Percentiles rank a stretch among this genome's conserved stretches.
Evolutionary conservation across 2,329 filamentous ascomycete species (phyloP).

Genomic region (Gnomoniopsis smithogilvyi): DNA sequence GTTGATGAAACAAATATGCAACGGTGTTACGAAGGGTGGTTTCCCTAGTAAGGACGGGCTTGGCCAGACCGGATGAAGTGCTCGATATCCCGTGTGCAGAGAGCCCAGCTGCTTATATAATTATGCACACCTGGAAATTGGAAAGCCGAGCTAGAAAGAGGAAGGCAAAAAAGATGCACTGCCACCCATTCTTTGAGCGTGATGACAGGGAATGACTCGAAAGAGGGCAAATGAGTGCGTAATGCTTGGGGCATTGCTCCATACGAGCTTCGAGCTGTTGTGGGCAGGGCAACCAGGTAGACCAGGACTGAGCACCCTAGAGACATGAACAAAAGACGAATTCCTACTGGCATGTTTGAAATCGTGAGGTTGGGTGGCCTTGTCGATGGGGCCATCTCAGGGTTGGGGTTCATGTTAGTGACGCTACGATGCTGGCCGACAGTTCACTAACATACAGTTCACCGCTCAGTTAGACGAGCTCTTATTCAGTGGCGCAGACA

Average conservation of each 20-base stretch:
- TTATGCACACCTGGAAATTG: too few relatives aligned
- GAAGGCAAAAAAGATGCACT: background rate
- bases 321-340: too few relatives aligned
- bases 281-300: background rate
- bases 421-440: background rate
- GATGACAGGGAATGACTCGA: background rate
- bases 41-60: background rate
- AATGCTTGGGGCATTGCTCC: background rate
- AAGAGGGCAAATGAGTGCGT: background rate
- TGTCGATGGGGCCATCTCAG: background rate
- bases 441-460: background rate
- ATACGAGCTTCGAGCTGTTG: background rate
- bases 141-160: background rate
- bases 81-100: too few relatives aligned
- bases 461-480: background rate
- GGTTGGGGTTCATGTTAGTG: background rate
- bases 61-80: background rate
- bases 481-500: background rate
- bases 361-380: background rate
- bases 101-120: too few relatives aligned
- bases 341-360: too few relatives aligned
- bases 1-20: constrained; percentile 8
- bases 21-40: background rate
- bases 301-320: too few relatives aligned
- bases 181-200: background rate